These are phyloP conservation scores for Cytidiella melzeri DNA, from an alignment of 768 basidiomycete genomes.

Conservation along the genomic window DNA sequence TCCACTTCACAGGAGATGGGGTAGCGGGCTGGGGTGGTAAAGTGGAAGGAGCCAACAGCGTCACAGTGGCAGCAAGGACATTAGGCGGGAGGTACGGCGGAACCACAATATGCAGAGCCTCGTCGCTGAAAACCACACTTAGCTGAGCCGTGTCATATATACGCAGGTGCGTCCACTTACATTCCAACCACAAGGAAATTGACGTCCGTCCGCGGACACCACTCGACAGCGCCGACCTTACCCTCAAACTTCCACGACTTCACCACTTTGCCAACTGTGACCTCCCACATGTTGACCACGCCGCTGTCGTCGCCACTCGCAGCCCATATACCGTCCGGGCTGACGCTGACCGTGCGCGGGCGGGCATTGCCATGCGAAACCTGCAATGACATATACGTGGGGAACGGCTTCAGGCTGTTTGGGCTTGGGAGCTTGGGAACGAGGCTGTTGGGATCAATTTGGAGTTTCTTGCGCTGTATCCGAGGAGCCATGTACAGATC, in stretches of 20 bases:
- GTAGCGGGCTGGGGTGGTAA: slow-evolving; percentile 50
- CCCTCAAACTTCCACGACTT: slow-evolving; percentile 78
- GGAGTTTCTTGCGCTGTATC: slow-evolving; percentile 79
- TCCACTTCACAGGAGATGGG: slow-evolving; percentile 70
- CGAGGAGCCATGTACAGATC: slow-evolving; percentile 96
- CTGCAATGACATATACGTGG: slow-evolving; percentile 70
- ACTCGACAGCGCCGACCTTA: slow-evolving; percentile 81
- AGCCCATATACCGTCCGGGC: slow-evolving; percentile 88
- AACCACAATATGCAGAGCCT: slow-evolving; percentile 69
- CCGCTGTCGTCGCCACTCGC: slow-evolving; percentile 90
- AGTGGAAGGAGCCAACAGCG: slow-evolving; percentile 55
- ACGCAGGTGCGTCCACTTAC: slow-evolving; percentile 42
- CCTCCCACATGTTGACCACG: slow-evolving; percentile 85
- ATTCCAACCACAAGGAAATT: slow-evolving; percentile 72
- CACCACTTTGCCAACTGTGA: slow-evolving; percentile 81
- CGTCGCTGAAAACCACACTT: slow-evolving; percentile 66
- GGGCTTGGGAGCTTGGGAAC: slow-evolving; percentile 95
- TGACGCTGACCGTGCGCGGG: slow-evolving; percentile 70
- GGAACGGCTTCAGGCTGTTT: slow-evolving; percentile 89
- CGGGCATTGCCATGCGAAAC: slow-evolving; percentile 64
- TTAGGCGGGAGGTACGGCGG: slow-evolving; percentile 70
- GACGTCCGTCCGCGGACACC: slow-evolving; percentile 87
- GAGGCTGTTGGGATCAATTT: slow-evolving; percentile 85
- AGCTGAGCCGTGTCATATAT: background rate
- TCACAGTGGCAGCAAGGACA: slow-evolving; percentile 51